Evolutionary conservation across 768 basidiomycete species (phyloP).

Genomic region (Coprinellus micaceus): DNA sequence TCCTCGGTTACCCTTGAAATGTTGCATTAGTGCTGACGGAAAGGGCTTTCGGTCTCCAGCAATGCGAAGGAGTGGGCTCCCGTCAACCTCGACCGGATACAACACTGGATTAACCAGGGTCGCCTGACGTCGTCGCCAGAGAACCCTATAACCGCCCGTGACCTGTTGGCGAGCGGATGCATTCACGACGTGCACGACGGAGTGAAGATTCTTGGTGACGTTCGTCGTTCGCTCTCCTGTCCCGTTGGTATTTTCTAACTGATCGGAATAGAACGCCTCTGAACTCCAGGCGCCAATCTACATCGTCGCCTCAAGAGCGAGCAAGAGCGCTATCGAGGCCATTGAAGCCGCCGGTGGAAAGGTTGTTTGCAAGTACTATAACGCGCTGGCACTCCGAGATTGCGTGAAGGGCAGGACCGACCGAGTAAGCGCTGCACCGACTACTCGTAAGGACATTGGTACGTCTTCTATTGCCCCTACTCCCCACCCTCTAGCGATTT

Average conservation of each 20-base stretch:
- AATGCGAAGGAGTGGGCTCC: conserved; percentile 74
- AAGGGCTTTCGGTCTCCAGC: conserved; percentile 34
- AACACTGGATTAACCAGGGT: conserved; percentile 86
- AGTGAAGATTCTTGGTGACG: conserved; percentile 85
- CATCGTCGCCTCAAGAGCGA: conserved; percentile 80
- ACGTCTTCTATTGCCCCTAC: conserved; percentile 26
- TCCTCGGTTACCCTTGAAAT: neutral
- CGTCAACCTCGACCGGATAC: conserved; percentile 83
- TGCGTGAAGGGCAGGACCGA: conserved; percentile 71
- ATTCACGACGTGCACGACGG: conserved; percentile 88
- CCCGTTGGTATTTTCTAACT: conserved; percentile 2
- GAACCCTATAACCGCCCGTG: conserved; percentile 82
- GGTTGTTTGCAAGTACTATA: conserved; percentile 90
- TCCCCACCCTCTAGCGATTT: neutral
- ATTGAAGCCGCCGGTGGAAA: conserved; percentile 80
- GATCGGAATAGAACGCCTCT: conserved; percentile 51
- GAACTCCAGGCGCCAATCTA: conserved; percentile 69
- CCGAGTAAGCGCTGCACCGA: conserved; percentile 71
- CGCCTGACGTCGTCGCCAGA: conserved; percentile 74
- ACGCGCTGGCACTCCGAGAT: conserved; percentile 77
- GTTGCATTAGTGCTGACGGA: neutral
- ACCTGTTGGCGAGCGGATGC: conserved; percentile 81
- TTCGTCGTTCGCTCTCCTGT: conserved; percentile 36
- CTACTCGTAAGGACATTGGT: conserved; percentile 84
- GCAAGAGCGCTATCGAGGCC: conserved; percentile 79